Evolutionary conservation across 495 filamentous ascomycete species (phyloP), one percentile per base, ranked within the genome.

Genomic region (Penicillium angulare): DNA sequence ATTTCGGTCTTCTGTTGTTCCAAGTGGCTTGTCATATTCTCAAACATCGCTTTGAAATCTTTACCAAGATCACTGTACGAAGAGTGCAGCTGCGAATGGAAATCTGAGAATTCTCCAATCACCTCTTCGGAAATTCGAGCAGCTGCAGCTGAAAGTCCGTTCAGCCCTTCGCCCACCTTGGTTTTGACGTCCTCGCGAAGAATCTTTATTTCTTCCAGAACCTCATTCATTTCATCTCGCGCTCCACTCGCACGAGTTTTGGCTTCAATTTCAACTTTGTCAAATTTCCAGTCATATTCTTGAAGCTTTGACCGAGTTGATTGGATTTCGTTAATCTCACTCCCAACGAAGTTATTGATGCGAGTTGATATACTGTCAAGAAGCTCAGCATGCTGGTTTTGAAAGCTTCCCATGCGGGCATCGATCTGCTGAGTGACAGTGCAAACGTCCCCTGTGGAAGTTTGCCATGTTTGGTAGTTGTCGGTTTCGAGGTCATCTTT

Each of bases 21-120:
- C 18, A 95, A 72, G 40, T 89, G 85, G 39, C 76, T 79, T 27
- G 88, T 71, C 47, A 96, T 75, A 9, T 86, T 83, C 43, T 95
- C 89, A 45, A 97, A 97, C 33, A 92, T 81, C 15, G 66, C 68
- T 58, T 92, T 92, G 72, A 97, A 89, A 53, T 97, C 90, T 42
- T 82, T 85, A n/a, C 90, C 90, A 3, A 97, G 79, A n/a, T 80
- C 81, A 56, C 84, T 86, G 69, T 95, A 97, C 1, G 95, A 97
- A 7, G 75, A 59, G 57, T 96, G 89, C 33, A 98, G 78, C 76
- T 91, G 85, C 47, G 73, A 80, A 56, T 96, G 89, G 50, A 97
- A 96, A 16, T 79, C 78, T 7, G 83, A 76, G 29, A 97, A 77
- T 65, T 97, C 92, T 43, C 80, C 85, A 39, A 96, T 85, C n/a